Base-by-base conservation (phyloP, 2,329 filamentous ascomycete genomes). In the Cylindrodendrum hubeiense region DNA sequence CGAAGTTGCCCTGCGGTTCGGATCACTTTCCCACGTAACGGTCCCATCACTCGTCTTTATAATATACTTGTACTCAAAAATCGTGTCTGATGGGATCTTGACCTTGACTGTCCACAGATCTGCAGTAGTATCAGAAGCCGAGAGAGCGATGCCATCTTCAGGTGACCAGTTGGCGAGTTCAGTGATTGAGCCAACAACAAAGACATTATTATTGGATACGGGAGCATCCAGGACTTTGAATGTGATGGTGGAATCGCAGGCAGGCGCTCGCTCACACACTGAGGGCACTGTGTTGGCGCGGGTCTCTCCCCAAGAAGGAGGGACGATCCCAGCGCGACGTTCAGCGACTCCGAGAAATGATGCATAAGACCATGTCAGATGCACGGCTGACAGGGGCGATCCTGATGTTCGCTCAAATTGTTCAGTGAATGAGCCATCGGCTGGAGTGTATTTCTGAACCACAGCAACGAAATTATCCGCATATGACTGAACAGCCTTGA, bases 301-400 rank as follows among this genome's bases (percentile, higher is more conserved):
- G 19, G 19, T 56, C 52, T 75, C 72, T 10, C 74, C 83, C 89
- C 89, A 91, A 7, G 86, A 83, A 2, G 82, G 79, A 1, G 88
- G 87, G 8, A 89, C 77, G 9, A 84, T 72, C 10, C 83, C 83
- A 44, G 82, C 82, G 39, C 89, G 85, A 33, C 89, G 85, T 28
- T 84, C 83, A 9, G 81, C 79, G 15, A 86, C 85, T 1, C 89
- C 89, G 33, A 93, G 78, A 75, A 93, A 90, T 0, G 90, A 84
- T 2, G 90, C 89, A 69, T 92, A 92, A 0, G 89, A 91, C 90
- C 90, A 93, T 3, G 90, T 92, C n/a, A 93, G 80, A 66, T 93
- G 88, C 17, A 82, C 79, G 3, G 91, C 91, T 1, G 89, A 91
- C 3, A 89, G 78, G 2, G 87, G 88, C 0, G 72, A 55, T 33